Percentiles rank a stretch among this genome's conserved stretches.
These are phyloP conservation scores for Chalaropsis thielavioides DNA, from an alignment of 2,329 filamentous ascomycete genomes.

Conservation along the genomic window DNA sequence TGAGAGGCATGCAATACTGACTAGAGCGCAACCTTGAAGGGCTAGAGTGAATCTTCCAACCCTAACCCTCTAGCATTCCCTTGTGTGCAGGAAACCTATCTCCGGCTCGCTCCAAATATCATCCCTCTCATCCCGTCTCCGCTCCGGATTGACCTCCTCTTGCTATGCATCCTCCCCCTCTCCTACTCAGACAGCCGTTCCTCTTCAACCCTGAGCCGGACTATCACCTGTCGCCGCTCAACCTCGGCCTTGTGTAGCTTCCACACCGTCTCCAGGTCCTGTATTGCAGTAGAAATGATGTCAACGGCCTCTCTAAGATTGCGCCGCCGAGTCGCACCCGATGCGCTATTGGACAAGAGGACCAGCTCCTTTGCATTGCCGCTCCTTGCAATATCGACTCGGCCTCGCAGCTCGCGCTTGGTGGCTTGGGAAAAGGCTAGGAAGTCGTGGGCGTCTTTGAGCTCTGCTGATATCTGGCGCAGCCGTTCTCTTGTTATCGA, in stretches of 20 bases:
- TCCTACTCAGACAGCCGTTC: background rate
- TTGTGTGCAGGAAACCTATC: no score
- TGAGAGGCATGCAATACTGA: background rate
- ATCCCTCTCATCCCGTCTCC: no score
- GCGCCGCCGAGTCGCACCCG: constrained; percentile 2
- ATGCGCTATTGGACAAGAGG: constrained; percentile 4
- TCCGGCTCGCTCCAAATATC: no score
- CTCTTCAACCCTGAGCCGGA: background rate
- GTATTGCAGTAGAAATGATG: background rate
- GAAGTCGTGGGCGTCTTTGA: constrained; percentile 1
- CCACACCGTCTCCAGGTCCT: background rate
- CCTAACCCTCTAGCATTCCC: no score
- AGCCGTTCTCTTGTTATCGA: constrained; percentile 2
- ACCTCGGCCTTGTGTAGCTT: background rate
- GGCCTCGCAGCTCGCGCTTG: background rate
- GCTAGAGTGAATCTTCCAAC: background rate
- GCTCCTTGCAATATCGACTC: constrained; percentile 1
- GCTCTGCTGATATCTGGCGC: background rate
- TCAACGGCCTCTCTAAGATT: constrained; percentile 8
- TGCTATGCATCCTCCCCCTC: background rate
- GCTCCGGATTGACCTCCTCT: background rate
- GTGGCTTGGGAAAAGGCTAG: background rate
- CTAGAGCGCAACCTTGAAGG: background rate
- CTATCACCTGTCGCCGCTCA: background rate
- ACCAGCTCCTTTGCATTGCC: background rate